A percentile compares a stretch with the other conserved stretches of the same genome.
Evolutionary conservation across 495 filamentous ascomycete genomes (phyloP).

Genomic region (Penicillium lagena): DNA sequence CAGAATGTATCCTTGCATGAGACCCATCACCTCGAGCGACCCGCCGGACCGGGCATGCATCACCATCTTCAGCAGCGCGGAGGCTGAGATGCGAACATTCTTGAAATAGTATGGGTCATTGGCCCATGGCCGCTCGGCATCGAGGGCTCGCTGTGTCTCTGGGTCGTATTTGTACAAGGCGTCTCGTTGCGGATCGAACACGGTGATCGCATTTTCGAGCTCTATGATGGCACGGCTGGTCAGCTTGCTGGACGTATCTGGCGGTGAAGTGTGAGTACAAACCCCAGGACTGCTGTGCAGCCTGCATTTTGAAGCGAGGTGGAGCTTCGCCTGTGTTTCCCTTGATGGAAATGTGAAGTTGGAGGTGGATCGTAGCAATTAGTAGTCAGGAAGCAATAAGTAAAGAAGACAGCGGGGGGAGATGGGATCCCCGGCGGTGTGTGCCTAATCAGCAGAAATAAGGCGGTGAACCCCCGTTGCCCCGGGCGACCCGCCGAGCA

Average conservation of each 20-base stretch:
- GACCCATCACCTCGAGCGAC: slow-evolving; percentile 89
- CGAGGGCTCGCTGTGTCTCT: slow-evolving; percentile 52
- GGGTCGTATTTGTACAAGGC: slow-evolving; percentile 81
- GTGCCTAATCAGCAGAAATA: slow-evolving; percentile 14
- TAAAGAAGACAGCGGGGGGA: slow-evolving; percentile 12
- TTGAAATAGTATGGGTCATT: slow-evolving; percentile 88
- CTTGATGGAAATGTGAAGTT: too few relatives aligned
- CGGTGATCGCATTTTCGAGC: slow-evolving; percentile 77
- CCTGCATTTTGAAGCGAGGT: slow-evolving; percentile 33
- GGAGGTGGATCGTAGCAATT: too few relatives aligned
- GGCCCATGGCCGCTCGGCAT: slow-evolving; percentile 65
- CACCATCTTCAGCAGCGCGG: slow-evolving; percentile 97
- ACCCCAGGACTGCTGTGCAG: slow-evolving; percentile 59
- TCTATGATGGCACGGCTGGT: slow-evolving; percentile 46
- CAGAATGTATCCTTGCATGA: slow-evolving; percentile 92
- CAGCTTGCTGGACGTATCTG: slow-evolving; percentile 2
- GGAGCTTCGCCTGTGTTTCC: neutral
- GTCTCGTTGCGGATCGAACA: slow-evolving; percentile 81
- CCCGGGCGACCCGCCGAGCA: too few relatives aligned
- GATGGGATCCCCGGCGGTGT: slow-evolving; percentile 17
- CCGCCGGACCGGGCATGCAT: slow-evolving; percentile 97
- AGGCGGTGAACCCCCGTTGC: slow-evolving; percentile 9
- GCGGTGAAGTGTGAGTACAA: slow-evolving; percentile 6
- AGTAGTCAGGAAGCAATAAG: neutral
- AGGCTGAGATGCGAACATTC: slow-evolving; percentile 83